Conservation (phyloP, 441 rosid genomes). For the Eutrema salsugineum region DNA sequence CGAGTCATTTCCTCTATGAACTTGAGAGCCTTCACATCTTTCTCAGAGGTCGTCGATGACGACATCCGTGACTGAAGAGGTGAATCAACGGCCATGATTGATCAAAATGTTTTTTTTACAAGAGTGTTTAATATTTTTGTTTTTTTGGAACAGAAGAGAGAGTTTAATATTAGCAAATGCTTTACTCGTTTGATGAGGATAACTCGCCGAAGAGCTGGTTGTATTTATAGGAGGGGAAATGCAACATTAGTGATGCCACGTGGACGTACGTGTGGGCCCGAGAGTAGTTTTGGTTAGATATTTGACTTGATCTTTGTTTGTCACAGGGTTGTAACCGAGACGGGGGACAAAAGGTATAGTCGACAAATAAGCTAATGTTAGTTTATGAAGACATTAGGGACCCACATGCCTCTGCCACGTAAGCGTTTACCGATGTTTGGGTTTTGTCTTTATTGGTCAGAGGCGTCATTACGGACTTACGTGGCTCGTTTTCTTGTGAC, state of each 20-base stretch:
- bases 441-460: conserved; percentile 24
- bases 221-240: conserved; percentile 26
- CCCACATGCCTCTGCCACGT: conserved; percentile 50
- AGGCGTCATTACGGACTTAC: conserved; percentile 29
- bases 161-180: conserved; percentile 22
- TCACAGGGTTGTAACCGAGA: conserved; percentile 26
- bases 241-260: conserved; percentile 21
- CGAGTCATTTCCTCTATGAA: conserved; percentile 61
- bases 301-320: conserved; percentile 22
- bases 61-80: conserved; percentile 33
- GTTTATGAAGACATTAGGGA: conserved; percentile 10
- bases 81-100: conserved; percentile 47
- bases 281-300: conserved; percentile 31
- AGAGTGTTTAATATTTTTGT: no score
- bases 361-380: conserved; percentile 31
- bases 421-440: conserved; percentile 30
- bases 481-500: conserved; percentile 15
- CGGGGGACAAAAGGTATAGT: conserved; percentile 43
- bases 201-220: conserved; percentile 5
- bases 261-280: conserved; percentile 23
- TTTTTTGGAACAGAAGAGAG: no score
- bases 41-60: conserved; percentile 37
- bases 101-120: neutral
- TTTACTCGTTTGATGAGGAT: conserved; percentile 27
- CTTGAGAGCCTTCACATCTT: conserved; percentile 47